Base-by-base conservation (phyloP, 176 grass and related monocot species). In the Ensete ventricosum region DNA sequence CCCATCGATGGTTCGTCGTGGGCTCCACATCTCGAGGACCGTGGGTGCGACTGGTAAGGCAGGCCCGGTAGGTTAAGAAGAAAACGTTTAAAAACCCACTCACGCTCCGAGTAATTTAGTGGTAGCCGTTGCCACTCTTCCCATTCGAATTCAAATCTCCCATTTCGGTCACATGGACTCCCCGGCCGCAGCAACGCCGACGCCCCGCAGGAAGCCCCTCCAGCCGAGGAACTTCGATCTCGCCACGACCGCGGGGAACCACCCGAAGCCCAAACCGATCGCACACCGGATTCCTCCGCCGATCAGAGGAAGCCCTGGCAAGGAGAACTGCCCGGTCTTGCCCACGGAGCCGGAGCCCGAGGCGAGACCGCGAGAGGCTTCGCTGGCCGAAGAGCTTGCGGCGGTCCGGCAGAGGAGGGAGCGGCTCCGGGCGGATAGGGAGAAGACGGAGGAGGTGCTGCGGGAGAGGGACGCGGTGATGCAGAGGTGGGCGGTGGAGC, bases 141-240 rank as follows among this genome's bases (percentile, higher is more conserved):
- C 54, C 54, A 43, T 75, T 75, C 73, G 73, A 75, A 75, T 75
- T 75, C 73, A 75, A 75, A 75, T 75, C 54, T 1, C 14, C 73
- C 13, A 2, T 43, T 12, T 2, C 16, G 24, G 3, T 24, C 16
- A 14, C 34, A 70, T 70, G 67, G 67, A 70, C 8, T 70, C 16
- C 16, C 48, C 67, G 10, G 13, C 43, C 11, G 27, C 9, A 17
- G 67, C 67, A 50, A 9, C 43, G 16, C 16, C 67, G 67, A 34
- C 43, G 8, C 34, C 9, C 43, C 19, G 34, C 48, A 48, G 67
- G 34, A 49, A 50, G 34, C 67, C 67, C 48, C 67, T 70, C 43
- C 67, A 70, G 13, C 7, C 48, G 19, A 70, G 20, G 48, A 50
- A 70, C 17, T 1, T 70, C 43, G 9, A 50, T 21, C 17, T 14